These are phyloP conservation scores for Fusarium sp. DNA, from an alignment of 2,329 filamentous ascomycete genomes.

Conservation along the genomic window DNA sequence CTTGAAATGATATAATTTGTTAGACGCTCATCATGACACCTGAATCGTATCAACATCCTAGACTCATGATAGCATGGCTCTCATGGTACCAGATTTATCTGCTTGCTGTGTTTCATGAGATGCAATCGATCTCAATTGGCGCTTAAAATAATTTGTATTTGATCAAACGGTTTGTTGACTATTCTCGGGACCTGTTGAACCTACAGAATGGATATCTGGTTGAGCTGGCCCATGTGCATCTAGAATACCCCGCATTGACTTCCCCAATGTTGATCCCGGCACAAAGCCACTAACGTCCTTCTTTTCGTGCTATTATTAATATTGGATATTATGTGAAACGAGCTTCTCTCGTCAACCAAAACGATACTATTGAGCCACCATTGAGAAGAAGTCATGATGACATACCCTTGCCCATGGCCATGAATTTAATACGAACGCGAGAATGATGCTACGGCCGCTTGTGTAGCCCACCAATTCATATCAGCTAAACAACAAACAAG, in stretches of 20 bases:
- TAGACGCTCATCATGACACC: conserved; percentile 8
- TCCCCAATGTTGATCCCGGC: not conserved
- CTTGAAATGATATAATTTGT: not conserved
- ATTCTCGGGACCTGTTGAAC: not conserved
- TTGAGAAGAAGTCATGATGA: not conserved
- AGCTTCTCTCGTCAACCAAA: not conserved
- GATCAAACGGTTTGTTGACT: not conserved
- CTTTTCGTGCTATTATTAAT: not conserved
- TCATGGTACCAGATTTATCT: not conserved
- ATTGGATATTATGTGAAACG: not conserved
- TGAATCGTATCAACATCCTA: not conserved
- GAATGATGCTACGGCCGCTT: not conserved
- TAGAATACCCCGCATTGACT: not conserved
- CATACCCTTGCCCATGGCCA: not conserved
- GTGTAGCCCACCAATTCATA: not conserved
- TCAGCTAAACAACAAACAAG: conserved; percentile 18
- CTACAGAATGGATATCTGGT: not conserved
- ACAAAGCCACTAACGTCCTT: not conserved
- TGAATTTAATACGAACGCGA: not conserved
- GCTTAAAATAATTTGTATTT: not conserved
- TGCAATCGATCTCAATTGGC: not conserved
- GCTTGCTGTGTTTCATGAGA: not conserved
- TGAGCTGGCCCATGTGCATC: not conserved
- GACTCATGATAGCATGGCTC: conserved; percentile 7
- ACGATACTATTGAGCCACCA: no score